phyloP scores from a whole-genome alignment of 495 filamentous ascomycete genomes.

The Mycothermus thermophilus region DNA sequence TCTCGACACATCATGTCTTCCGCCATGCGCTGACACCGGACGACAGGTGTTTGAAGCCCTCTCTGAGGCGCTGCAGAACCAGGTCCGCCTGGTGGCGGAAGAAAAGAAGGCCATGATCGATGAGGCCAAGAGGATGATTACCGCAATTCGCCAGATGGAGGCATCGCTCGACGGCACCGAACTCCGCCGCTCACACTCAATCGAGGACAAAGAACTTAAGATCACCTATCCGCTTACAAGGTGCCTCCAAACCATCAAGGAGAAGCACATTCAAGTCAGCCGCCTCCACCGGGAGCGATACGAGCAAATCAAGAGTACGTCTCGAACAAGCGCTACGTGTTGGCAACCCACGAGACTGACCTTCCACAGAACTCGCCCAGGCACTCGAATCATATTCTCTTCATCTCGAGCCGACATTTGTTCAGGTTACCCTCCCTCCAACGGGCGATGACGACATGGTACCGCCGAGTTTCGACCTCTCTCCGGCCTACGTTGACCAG shows the following conservation, averaged over 20 bases:
- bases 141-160: conserved; percentile 84
- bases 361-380: conserved; percentile 62
- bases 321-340: background rate
- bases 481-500: conserved; percentile 68
- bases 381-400: conserved; percentile 90
- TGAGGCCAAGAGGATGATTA: conserved; percentile 76
- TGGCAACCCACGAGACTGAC: conserved; percentile 7
- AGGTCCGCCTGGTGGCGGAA: conserved; percentile 60
- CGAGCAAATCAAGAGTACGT: conserved; percentile 83
- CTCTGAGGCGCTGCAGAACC: conserved; percentile 74
- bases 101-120: conserved; percentile 82
- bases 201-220: conserved; percentile 46
- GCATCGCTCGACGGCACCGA: conserved; percentile 66
- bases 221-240: conserved; percentile 67
- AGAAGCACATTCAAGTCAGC: conserved; percentile 67
- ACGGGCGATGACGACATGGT: conserved; percentile 60
- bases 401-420: conserved; percentile 76
- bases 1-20: conserved; percentile 14
- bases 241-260: conserved; percentile 66
- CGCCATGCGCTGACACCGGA: too few relatives aligned
- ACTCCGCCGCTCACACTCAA: conserved; percentile 34
- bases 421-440: conserved; percentile 69
- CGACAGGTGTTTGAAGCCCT: conserved; percentile 69
- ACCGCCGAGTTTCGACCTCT: conserved; percentile 73
- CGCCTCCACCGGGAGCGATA: conserved; percentile 78